Conservation (phyloP, 179 eudicot genomes). For the Pouteria campechiana region DNA sequence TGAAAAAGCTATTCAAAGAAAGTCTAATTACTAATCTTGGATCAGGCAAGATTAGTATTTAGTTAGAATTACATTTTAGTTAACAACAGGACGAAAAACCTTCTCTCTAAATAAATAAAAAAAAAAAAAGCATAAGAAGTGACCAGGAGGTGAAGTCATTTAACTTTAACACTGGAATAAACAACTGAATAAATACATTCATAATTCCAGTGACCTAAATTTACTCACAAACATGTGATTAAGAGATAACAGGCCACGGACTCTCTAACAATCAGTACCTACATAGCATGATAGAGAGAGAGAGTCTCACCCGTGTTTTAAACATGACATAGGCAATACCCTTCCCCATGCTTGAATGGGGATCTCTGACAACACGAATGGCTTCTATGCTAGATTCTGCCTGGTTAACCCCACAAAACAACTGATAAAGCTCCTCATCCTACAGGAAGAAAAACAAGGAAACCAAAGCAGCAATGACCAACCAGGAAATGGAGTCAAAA, state of each 20-base stretch:
- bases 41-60: too few relatives aligned
- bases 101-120: too few relatives aligned
- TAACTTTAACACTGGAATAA: too few relatives aligned
- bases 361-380: constrained; percentile 78
- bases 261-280: neutral
- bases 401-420: constrained; percentile 55
- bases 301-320: constrained; percentile 61
- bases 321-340: constrained; percentile 92
- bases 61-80: too few relatives aligned
- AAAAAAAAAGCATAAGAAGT: too few relatives aligned
- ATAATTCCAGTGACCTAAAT: too few relatives aligned
- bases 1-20: too few relatives aligned
- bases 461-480: constrained; percentile 4
- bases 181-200: too few relatives aligned
- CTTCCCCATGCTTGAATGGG: constrained; percentile 62
- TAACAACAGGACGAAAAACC: too few relatives aligned
- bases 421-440: constrained; percentile 85
- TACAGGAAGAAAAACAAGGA: constrained; percentile 7
- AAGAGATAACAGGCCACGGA: neutral
- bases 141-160: too few relatives aligned
- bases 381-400: constrained; percentile 73
- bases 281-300: neutral
- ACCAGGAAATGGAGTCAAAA: neutral
- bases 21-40: too few relatives aligned
- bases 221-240: too few relatives aligned